Base-by-base conservation (phyloP, 2,329 filamentous ascomycete genomes). In the Cercospora zeae-maydis region DNA sequence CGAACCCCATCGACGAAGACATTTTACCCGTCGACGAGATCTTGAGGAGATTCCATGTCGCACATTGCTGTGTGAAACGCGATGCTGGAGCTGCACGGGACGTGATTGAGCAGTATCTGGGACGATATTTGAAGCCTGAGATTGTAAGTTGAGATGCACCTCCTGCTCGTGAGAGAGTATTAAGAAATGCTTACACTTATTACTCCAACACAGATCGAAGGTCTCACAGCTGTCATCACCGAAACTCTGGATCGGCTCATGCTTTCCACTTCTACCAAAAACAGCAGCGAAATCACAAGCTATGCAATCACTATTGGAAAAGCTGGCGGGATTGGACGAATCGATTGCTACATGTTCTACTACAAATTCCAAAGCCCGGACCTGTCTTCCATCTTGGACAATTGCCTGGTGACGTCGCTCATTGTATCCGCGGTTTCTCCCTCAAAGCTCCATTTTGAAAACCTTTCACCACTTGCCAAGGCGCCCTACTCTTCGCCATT, bases 301-400 rank as follows among this genome's bases (percentile, higher is more conserved):
- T 64, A 64, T 30, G 58, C 62, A 4, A 51, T 64, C 16, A 57
- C 55, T 7, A 49, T 64, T 24, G 58, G 59, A n/a, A 61, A 58
- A 33, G 19, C 54, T 2, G 62, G 58, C 7, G 54, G 53, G 4
- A 54, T 64, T 39, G 58, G 62, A 34, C 53, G 62, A 16, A 57
- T 64, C 36, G 62, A 64, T 49, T 61, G 58, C 47, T 64, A 61
- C 54, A 58, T 64, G 39, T 64, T 64, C 58, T 64, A 64, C 58
- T 64, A 64, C 53, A 52, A 57, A 27, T 64, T 64, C 24, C 52
- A 49, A 31, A 61, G 53, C 34, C 51, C 33, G 21, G 39, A 56
- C 9, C 49, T 61, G 8, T 31, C 33, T 1, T 45, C 33, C 13
- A 57, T 64, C 21, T 34, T 58, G 30, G 54, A 61, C 1, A 60